Evolutionary conservation across 495 filamentous ascomycete genomes (phyloP), one percentile per base, ranked within the genome.

Genomic region (Hyaloscypha finlandica): DNA sequence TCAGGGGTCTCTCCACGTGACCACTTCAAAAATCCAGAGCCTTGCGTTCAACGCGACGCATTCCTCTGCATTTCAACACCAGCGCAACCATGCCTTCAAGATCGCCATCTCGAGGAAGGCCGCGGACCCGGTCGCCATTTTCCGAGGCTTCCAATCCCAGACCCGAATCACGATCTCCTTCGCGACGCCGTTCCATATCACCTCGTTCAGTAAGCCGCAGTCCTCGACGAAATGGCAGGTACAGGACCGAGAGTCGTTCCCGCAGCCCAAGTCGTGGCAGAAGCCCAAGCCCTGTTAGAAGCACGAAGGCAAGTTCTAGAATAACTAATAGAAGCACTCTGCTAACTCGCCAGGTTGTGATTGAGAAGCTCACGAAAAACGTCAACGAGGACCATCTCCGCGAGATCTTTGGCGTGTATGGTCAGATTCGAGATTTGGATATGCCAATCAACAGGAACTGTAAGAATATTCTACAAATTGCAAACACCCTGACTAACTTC

Each of bases 301-400:
- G 86, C 71, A 84, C 86, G 31, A 89, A 89, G 79, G 86, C 86
- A 68, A 64, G 77, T 35, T 56, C 48, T n/a, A 25, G 16, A 25
- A 58, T 16, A 39, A 19, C 51, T 25, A 52, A 37, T n/a, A 14
- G n/a, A 11, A 22, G 37, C 3, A n/a, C 25, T 8, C 2, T 48
- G 29, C 59, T 71, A 71, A 73, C 25, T 42, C 48, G 37, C 35
- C 71, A 98, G 92, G 93, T 99, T 67, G 92, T 98, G 19, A 89
- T 98, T 37, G 96, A 99, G 79, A 96, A 95, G 74, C 84, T 99
- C 71, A 96, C 94, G 5, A 97, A 96, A 74, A 99, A 97, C 75
- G 88, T 99, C 70, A 94, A 90, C 60, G 92, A 93, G 70, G 84
- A 83, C 31, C 94, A 98, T 74, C 82, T 99, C 8, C 84, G 85